Conservation (phyloP, 1,284 basidiomycete genomes). For the Cryptococcus sp. region DNA sequence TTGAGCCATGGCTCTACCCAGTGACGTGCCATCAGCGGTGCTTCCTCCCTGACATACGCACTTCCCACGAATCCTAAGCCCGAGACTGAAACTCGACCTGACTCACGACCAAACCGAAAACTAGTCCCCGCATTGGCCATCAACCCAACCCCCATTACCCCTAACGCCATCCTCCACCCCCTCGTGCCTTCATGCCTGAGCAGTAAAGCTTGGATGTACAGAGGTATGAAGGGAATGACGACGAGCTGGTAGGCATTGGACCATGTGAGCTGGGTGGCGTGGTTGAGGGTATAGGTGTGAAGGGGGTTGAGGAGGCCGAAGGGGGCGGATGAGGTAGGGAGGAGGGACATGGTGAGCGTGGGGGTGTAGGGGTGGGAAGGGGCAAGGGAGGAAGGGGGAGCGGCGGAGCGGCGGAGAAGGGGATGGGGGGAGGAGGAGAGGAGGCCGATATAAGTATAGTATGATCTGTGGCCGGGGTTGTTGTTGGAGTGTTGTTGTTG, state of each 20-base stretch:
- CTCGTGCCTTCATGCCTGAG: constrained; percentile 26
- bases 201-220: constrained; percentile 29
- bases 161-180: constrained; percentile 19
- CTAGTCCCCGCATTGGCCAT: constrained; percentile 17
- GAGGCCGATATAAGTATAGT: too few species aligned
- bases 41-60: background rate
- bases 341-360: constrained; percentile 2
- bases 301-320: constrained; percentile 29
- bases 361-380: too few species aligned
- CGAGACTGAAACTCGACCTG: background rate
- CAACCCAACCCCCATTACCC: constrained; percentile 20
- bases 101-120: constrained; percentile 34
- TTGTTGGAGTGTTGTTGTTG: too few species aligned
- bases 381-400: too few species aligned
- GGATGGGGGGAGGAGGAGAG: too few species aligned
- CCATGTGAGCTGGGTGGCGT: constrained; percentile 20
- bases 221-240: constrained; percentile 24
- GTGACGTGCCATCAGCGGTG: background rate
- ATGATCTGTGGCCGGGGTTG: too few species aligned
- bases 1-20: constrained; percentile 25
- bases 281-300: constrained; percentile 24
- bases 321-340: constrained; percentile 12
- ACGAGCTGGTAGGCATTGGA: constrained; percentile 19
- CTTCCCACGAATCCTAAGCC: background rate
- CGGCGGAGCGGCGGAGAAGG: too few species aligned